phyloP scores from a whole-genome alignment of 108 stramenopile genomes.

The Schizochytrium sp. region DNA sequence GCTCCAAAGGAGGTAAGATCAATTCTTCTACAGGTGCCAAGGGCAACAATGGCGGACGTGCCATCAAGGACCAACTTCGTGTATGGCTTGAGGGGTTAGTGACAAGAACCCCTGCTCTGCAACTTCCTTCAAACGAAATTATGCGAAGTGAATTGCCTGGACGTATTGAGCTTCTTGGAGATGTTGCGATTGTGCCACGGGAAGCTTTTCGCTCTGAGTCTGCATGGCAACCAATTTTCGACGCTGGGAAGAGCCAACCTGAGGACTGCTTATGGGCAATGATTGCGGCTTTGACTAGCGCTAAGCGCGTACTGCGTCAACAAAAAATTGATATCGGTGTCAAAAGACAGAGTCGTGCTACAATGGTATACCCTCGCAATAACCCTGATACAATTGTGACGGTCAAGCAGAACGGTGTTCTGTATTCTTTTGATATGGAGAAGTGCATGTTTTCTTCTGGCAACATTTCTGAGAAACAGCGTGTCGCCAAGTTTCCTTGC shows the following conservation, averaged over 20 bases:
- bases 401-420: conserved; percentile 90
- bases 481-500: conserved; percentile 83
- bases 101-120: not conserved
- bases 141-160: conserved; percentile 15
- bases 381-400: conserved; percentile 80
- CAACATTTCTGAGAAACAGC: conserved; percentile 91
- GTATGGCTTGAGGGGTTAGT: conserved; percentile 10
- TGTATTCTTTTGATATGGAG: conserved; percentile 89
- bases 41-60: not conserved
- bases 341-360: not conserved
- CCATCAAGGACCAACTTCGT: conserved; percentile 8
- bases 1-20: no score
- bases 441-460: conserved; percentile 94
- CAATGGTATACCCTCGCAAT: not conserved
- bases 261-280: conserved; percentile 24
- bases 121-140: not conserved
- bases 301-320: not conserved
- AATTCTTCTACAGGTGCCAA: not conserved
- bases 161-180: conserved; percentile 6
- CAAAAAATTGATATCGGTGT: conserved; percentile 5
- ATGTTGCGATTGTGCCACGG: conserved; percentile 53
- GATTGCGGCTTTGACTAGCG: not conserved
- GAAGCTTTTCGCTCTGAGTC: not conserved
- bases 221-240: not conserved
- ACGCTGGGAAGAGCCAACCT: not conserved